A percentile compares a stretch with the other conserved stretches of the same genome.
phyloP scores from a whole-genome alignment of 2,329 filamentous ascomycete species.

The Arachnomyces sp. region DNA sequence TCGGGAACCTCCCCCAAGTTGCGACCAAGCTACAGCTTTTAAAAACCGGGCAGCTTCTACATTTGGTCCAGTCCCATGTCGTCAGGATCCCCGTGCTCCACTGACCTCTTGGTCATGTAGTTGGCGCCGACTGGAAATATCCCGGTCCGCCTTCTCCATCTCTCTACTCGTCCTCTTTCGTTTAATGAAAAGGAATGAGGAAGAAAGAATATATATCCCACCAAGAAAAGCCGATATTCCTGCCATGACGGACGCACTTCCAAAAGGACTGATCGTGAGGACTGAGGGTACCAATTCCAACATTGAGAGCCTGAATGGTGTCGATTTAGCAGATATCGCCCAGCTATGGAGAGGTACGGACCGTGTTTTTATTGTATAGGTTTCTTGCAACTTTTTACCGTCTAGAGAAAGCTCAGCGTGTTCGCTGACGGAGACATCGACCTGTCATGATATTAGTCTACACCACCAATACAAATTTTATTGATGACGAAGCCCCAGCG shows the following conservation, averaged over 20 bases:
- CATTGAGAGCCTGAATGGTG: conserved; percentile 27
- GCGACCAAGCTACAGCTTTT: no score
- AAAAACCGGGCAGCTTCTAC: no score
- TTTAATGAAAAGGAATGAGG: neutral
- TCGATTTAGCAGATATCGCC: conserved; percentile 35
- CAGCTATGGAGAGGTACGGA: conserved; percentile 44
- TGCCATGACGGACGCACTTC: conserved; percentile 32
- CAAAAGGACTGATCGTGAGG: conserved; percentile 36
- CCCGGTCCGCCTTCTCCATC: neutral
- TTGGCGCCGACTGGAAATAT: neutral
- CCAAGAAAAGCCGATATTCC: neutral
- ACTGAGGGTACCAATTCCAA: conserved; percentile 30
- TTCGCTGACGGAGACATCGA: conserved; percentile 4
- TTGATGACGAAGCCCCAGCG: conserved; percentile 33
- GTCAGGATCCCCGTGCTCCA: no score
- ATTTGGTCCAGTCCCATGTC: no score
- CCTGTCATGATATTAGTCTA: conserved; percentile 33
- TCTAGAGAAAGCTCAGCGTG: conserved; percentile 1
- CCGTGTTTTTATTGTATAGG: conserved; percentile 9
- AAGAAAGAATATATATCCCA: no score
- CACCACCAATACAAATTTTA: conserved; percentile 36
- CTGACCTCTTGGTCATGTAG: neutral
- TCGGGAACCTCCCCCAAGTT: no score
- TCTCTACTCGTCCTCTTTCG: neutral
- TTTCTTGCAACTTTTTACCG: conserved; percentile 11